These are phyloP conservation scores for Candolleomyces efflorescens DNA, from an alignment of 768 basidiomycete genomes.

Conservation along the genomic window DNA sequence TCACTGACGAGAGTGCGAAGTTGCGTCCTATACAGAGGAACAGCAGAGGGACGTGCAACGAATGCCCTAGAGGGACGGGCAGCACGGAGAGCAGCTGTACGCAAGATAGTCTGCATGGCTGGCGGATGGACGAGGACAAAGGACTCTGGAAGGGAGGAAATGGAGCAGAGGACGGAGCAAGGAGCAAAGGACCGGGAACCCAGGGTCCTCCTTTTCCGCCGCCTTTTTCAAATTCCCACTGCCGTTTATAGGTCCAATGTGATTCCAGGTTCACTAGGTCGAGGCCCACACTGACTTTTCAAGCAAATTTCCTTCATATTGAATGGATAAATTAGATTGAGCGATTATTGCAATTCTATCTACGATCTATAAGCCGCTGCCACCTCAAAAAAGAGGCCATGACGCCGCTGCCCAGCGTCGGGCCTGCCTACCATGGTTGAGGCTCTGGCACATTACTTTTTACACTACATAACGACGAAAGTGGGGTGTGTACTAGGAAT, in stretches of 20 bases:
- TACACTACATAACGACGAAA: slow-evolving; percentile 2
- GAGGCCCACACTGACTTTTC: background rate
- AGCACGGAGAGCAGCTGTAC: slow-evolving; percentile 21
- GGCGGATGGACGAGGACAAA: slow-evolving; percentile 6
- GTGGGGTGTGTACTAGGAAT: background rate
- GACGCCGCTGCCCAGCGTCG: slow-evolving; percentile 3
- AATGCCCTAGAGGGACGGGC: slow-evolving; percentile 22
- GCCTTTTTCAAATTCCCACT: slow-evolving; percentile 2
- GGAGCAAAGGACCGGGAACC: slow-evolving; percentile 11
- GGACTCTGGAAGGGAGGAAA: slow-evolving; percentile 4
- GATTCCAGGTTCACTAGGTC: background rate
- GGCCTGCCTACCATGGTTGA: background rate
- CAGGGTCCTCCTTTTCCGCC: slow-evolving; percentile 14
- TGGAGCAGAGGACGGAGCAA: slow-evolving; percentile 2
- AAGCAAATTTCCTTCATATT: background rate
- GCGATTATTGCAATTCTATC: slow-evolving; percentile 4
- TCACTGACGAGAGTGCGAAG: slow-evolving; percentile 59
- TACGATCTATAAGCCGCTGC: background rate
- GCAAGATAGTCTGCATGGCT: slow-evolving; percentile 34
- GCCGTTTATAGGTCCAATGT: background rate
- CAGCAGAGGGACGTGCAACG: slow-evolving; percentile 10
- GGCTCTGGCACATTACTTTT: slow-evolving; percentile 5
- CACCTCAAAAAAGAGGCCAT: background rate
- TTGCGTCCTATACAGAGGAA: slow-evolving; percentile 20
- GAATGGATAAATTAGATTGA: slow-evolving; percentile 17